These are phyloP conservation scores for Auriculariales sp. DNA, from an alignment of 768 basidiomycete species.

Conservation along the genomic window DNA sequence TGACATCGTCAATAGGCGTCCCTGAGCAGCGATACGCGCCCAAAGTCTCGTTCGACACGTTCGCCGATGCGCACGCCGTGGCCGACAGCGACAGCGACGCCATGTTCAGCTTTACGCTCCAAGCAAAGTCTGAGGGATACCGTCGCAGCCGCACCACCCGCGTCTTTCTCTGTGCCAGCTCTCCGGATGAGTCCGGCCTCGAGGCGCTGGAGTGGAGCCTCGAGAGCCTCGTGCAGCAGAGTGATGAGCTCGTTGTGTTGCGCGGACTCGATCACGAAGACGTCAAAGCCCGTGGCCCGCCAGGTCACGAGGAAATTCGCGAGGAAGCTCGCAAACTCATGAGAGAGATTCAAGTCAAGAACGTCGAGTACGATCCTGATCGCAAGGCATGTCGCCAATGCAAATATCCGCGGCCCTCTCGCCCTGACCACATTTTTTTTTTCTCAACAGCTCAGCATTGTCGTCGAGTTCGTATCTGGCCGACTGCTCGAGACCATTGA, in stretches of 20 bases:
- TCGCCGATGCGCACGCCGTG: too few relatives aligned
- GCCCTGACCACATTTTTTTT: neutral
- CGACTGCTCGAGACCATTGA: constrained; percentile 81
- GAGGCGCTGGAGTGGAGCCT: constrained; percentile 91
- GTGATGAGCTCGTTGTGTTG: constrained; percentile 86
- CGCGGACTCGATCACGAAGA: constrained; percentile 83
- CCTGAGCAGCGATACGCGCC: constrained; percentile 24
- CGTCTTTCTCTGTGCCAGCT: constrained; percentile 81
- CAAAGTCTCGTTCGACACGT: constrained; percentile 79
- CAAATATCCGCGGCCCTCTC: neutral
- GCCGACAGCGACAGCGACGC: constrained; percentile 37
- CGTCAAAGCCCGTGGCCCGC: constrained; percentile 34
- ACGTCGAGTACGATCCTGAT: constrained; percentile 58
- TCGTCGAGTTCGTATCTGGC: constrained; percentile 90
- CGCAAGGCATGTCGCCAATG: constrained; percentile 37
- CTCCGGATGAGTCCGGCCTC: constrained; percentile 73
- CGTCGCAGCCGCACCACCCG: constrained; percentile 59
- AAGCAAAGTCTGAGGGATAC: constrained; percentile 70
- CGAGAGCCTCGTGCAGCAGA: constrained; percentile 68
- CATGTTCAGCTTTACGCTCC: constrained; percentile 82
- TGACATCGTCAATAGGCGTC: neutral
- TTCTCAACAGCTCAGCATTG: constrained; percentile 53
- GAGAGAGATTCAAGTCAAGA: constrained; percentile 65
- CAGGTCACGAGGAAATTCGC: constrained; percentile 44
- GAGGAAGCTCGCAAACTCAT: constrained; percentile 82